phyloP scores from a whole-genome alignment of 345 rosid species.

The Noccaea bulbosa region DNA sequence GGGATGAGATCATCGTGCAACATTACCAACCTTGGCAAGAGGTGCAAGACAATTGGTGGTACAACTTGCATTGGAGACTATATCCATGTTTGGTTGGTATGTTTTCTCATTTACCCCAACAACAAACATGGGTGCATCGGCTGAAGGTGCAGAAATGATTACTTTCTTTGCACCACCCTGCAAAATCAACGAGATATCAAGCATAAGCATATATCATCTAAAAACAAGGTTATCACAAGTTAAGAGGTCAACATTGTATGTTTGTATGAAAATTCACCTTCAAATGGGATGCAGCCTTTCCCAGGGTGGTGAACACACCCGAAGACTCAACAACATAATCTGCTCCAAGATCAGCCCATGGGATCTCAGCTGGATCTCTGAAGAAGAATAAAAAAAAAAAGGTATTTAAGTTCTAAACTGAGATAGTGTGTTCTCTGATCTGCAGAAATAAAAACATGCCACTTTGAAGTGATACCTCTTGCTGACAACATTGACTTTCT shows the following conservation, averaged over 20 bases:
- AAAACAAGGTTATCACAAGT: slow-evolving; percentile 5
- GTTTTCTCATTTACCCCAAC: slow-evolving; percentile 93
- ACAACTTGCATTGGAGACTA: slow-evolving; percentile 99
- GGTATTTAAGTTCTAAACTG: slow-evolving; percentile 25
- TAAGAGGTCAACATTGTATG: slow-evolving; percentile 1
- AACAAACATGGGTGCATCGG: slow-evolving; percentile 99
- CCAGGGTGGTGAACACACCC: slow-evolving; percentile 87
- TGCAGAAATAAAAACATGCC: slow-evolving; percentile 12
- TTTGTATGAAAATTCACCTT: slow-evolving; percentile 55
- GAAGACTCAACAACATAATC: slow-evolving; percentile 96
- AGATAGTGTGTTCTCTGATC: slow-evolving; percentile 21
- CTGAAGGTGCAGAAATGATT: slow-evolving; percentile 97
- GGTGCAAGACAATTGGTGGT: slow-evolving; percentile 99
- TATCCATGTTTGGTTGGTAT: slow-evolving; percentile 84
- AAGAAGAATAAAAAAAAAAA: slow-evolving; percentile 10
- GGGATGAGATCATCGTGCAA: not conserved
- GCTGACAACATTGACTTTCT: slow-evolving; percentile 66
- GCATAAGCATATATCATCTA: not conserved
- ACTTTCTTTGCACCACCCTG: slow-evolving; percentile 99
- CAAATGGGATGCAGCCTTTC: slow-evolving; percentile 81
- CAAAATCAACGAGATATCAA: slow-evolving; percentile 29
- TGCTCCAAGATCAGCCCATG: slow-evolving; percentile 95
- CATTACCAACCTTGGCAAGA: slow-evolving; percentile 85
- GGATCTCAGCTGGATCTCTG: slow-evolving; percentile 96
- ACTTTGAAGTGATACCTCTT: slow-evolving; percentile 62